Conservation (phyloP, 140 eudicot genomes). For the Anethum foeniculum region DNA sequence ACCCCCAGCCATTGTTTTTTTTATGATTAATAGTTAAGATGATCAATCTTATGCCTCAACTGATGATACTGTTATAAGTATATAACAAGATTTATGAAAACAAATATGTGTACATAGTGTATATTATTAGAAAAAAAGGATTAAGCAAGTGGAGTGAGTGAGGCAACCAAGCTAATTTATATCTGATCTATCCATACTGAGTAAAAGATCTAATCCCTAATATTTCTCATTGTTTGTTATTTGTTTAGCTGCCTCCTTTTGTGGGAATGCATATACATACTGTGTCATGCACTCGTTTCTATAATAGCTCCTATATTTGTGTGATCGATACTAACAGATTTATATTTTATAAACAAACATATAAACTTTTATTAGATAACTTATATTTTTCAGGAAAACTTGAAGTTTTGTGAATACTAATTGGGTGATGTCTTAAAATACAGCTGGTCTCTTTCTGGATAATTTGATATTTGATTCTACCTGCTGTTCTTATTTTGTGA, state of each 20-base stretch:
- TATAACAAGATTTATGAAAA: background rate
- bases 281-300: background rate
- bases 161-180: background rate
- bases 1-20: constrained; percentile 36
- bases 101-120: background rate
- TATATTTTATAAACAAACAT: no score
- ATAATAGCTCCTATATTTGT: background rate
- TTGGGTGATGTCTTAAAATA: no score
- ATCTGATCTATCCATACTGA: background rate
- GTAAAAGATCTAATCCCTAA: background rate
- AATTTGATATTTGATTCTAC: no score
- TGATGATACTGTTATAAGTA: background rate
- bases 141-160: background rate
- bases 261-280: background rate
- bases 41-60: background rate
- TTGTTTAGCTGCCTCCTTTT: background rate
- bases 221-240: background rate
- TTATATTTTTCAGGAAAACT: no score
- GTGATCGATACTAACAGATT: background rate
- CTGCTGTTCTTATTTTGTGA: no score
- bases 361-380: no score
- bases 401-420: no score
- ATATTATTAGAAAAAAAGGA: background rate
- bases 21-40: background rate
- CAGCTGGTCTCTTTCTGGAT: no score